Conservation (phyloP, 148 eudicot genomes). For the Fagopyrum tataricum region DNA sequence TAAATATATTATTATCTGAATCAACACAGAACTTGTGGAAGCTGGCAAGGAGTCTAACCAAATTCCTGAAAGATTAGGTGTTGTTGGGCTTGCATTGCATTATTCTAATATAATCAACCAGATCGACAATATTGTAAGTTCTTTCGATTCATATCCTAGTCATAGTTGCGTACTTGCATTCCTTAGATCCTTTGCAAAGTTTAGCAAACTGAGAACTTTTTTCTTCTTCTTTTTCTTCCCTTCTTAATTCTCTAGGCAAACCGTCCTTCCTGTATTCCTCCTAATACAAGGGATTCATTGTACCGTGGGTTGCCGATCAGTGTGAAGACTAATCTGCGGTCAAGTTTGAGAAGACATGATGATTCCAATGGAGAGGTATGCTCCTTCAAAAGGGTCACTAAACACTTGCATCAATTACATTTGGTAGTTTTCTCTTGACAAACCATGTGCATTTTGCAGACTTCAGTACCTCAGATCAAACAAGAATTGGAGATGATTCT, state of each 20-base stretch:
- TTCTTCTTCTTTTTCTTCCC: background rate
- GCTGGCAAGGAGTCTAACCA: conserved; percentile 27
- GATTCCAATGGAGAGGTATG: conserved; percentile 51
- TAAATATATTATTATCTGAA: too few relatives aligned
- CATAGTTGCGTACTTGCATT: too few relatives aligned
- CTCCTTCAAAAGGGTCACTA: background rate
- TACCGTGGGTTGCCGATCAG: conserved; percentile 66
- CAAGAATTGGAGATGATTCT: conserved; percentile 88
- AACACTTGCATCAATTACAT: background rate
- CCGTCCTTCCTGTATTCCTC: conserved; percentile 77
- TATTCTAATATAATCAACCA: conserved; percentile 85
- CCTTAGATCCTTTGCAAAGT: background rate
- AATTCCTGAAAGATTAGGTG: conserved; percentile 59
- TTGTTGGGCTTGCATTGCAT: conserved; percentile 88
- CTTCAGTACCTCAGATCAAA: conserved; percentile 67
- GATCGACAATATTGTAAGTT: conserved; percentile 86
- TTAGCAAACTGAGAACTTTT: background rate
- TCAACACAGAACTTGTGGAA: conserved; percentile 27
- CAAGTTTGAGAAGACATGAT: conserved; percentile 39
- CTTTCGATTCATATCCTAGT: too few relatives aligned
- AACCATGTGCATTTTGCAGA: conserved; percentile 32
- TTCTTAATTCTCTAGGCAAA: too few relatives aligned
- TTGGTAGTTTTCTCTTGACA: background rate
- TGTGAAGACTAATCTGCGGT: conserved; percentile 66
- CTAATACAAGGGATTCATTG: conserved; percentile 73